Percentiles rank a stretch among this genome's conserved stretches.
Evolutionary conservation across 805 yeast species (phyloP).

Genomic region (Allodekkera sacchari): DNA sequence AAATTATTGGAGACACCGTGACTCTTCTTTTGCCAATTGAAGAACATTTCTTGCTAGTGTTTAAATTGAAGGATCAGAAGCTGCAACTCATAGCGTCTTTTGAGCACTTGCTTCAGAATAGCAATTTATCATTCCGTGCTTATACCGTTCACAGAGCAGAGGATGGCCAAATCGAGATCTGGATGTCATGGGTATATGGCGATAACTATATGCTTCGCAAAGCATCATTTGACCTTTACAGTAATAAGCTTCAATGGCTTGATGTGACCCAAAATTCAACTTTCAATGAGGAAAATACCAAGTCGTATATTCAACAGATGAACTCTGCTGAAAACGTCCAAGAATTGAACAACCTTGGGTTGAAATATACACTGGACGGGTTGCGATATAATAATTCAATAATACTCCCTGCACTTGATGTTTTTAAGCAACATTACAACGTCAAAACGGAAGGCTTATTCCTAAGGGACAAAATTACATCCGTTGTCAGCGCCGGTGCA

Average conservation of each 20-base stretch:
- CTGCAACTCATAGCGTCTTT: too few relatives aligned
- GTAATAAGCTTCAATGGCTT: slow-evolving; percentile 12
- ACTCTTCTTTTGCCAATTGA: slow-evolving; percentile 22
- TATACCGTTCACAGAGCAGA: slow-evolving; percentile 3
- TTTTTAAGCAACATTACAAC: slow-evolving; percentile 10
- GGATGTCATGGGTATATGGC: slow-evolving; percentile 20
- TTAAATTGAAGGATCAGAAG: slow-evolving; percentile 11
- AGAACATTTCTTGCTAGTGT: slow-evolving; percentile 13
- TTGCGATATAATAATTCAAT: slow-evolving; percentile 40
- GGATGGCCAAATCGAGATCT: slow-evolving; percentile 6
- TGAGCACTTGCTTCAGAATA: too few relatives aligned
- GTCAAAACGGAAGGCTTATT: slow-evolving; percentile 11
- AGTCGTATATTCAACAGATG: slow-evolving; percentile 8
- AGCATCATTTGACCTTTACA: slow-evolving; percentile 8
- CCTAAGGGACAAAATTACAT: slow-evolving; percentile 23
- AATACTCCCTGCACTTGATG: slow-evolving; percentile 35
- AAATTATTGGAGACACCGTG: slow-evolving; percentile 5
- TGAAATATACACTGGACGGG: slow-evolving; percentile 39
- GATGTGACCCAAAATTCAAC: slow-evolving; percentile 4
- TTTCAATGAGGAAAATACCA: slow-evolving; percentile 5
- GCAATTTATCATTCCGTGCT: too few relatives aligned
- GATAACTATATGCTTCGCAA: slow-evolving; percentile 14
- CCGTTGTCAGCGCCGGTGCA: slow-evolving; percentile 13
- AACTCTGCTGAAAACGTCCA: slow-evolving; percentile 5
- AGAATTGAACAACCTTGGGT: slow-evolving; percentile 29